Percentiles rank a stretch among this genome's conserved stretches.
These are phyloP conservation scores for Populus hybrid DNA, from an alignment of 441 rosid genomes.

Conservation along the genomic window DNA sequence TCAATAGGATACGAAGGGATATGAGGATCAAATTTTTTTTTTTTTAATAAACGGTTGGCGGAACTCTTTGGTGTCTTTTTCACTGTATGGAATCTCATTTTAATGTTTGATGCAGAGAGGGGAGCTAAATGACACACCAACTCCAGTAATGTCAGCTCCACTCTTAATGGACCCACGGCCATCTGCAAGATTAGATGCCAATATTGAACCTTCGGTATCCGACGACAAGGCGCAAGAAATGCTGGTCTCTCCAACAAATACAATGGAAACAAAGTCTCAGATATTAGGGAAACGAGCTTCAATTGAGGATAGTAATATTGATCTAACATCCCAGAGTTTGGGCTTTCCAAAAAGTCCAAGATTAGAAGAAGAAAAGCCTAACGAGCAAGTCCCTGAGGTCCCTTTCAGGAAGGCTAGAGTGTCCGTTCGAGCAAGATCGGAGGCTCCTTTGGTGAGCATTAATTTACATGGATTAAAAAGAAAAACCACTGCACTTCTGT, in stretches of 20 bases:
- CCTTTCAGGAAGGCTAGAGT: constrained; percentile 81
- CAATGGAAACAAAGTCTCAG: constrained; percentile 36
- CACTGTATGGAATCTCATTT: not conserved
- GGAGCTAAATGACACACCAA: constrained; percentile 23
- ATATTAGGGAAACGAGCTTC: constrained; percentile 28
- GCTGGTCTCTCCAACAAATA: constrained; percentile 33
- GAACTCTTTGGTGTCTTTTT: not conserved
- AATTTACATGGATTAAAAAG: not conserved
- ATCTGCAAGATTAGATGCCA: constrained; percentile 31
- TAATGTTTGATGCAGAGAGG: constrained; percentile 26
- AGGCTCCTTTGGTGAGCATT: constrained; percentile 63
- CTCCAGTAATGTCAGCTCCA: constrained; percentile 27
- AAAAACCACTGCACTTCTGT: not conserved
- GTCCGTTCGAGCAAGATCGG: constrained; percentile 77
- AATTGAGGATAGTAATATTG: constrained; percentile 22
- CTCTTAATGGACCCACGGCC: constrained; percentile 37
- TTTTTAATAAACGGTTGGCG: not conserved
- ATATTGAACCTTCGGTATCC: constrained; percentile 30
- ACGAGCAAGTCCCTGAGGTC: constrained; percentile 38
- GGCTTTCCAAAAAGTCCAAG: constrained; percentile 40
- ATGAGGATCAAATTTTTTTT: not conserved
- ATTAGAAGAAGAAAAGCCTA: constrained; percentile 37
- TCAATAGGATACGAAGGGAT: not conserved
- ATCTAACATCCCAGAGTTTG: constrained; percentile 34
- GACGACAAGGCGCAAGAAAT: constrained; percentile 31